These are phyloP conservation scores for Trichomonas vaginalis DNA, from an alignment of 208 protist species.

Conservation along the genomic window DNA sequence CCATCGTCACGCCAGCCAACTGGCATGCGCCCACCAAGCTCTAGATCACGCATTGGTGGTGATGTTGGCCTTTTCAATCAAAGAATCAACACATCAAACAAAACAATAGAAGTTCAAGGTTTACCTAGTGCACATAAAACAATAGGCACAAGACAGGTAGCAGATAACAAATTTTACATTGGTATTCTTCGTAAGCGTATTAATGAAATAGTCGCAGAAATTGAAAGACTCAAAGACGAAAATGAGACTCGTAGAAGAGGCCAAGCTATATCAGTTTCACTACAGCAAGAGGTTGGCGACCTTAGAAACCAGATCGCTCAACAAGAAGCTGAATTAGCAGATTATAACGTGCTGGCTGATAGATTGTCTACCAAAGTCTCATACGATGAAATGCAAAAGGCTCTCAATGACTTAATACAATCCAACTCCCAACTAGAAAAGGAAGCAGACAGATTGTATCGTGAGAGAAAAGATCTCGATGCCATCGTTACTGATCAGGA, in stretches of 20 bases:
- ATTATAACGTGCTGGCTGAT: slow-evolving; percentile 1
- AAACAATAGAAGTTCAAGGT: background rate
- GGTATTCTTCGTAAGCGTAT: background rate
- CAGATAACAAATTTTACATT: background rate
- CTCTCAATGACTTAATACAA: background rate
- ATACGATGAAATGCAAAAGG: background rate
- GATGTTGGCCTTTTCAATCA: background rate
- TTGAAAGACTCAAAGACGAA: background rate
- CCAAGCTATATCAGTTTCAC: background rate
- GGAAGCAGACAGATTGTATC: background rate
- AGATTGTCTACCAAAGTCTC: background rate
- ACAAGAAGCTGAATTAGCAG: background rate
- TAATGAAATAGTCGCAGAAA: background rate
- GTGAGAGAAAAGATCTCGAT: background rate
- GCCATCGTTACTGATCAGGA: background rate
- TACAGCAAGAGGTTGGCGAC: background rate
- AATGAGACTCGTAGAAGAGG: background rate
- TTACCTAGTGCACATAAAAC: background rate
- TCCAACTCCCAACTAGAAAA: background rate
- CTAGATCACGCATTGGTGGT: background rate
- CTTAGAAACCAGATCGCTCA: background rate
- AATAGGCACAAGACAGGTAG: background rate
- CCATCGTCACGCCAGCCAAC: background rate
- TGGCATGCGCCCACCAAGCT: slow-evolving; percentile 8
- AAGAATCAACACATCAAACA: background rate